A percentile compares a stretch with the other conserved stretches of the same genome.
These are phyloP conservation scores for Ustilaginoidea virens DNA, from an alignment of 2,329 filamentous ascomycete species.

Conservation along the genomic window DNA sequence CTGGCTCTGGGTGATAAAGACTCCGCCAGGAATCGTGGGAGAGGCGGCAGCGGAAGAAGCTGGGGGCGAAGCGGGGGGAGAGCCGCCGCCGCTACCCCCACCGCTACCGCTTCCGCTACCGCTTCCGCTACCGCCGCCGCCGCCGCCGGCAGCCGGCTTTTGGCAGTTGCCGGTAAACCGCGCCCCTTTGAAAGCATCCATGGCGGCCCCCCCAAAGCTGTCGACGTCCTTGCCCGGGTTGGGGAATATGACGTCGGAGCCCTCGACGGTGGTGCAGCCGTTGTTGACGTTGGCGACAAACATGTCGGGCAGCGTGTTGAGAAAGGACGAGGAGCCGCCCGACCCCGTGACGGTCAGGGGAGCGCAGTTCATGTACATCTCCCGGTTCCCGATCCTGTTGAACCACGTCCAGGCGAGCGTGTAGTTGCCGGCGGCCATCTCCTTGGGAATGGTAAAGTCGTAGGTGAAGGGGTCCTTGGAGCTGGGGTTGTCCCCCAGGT, in stretches of 20 bases:
- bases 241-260: conserved; percentile 43
- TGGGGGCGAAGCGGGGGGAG: neutral
- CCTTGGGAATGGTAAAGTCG: conserved; percentile 54
- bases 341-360: conserved; percentile 49
- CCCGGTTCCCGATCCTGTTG: conserved; percentile 82
- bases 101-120: too few relatives aligned
- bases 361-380: conserved; percentile 97
- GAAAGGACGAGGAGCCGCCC: conserved; percentile 33
- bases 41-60: neutral
- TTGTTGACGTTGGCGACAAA: conserved; percentile 51
- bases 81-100: too few relatives aligned
- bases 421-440: conserved; percentile 60
- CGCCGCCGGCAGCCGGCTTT: conserved; percentile 3
- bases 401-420: conserved; percentile 90
- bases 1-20: conserved; percentile 21
- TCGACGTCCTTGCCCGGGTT: conserved; percentile 43
- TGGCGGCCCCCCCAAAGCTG: conserved; percentile 23
- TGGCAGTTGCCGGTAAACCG: conserved; percentile 12
- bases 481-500: conserved; percentile 30
- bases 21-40: conserved; percentile 19
- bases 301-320: conserved; percentile 51
- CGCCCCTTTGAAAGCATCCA: too few relatives aligned
- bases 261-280: conserved; percentile 34
- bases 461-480: conserved; percentile 40
- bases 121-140: too few relatives aligned